Base-by-base conservation (phyloP, 371 early-diverging fungal genomes). In the Mucor piriformis region DNA sequence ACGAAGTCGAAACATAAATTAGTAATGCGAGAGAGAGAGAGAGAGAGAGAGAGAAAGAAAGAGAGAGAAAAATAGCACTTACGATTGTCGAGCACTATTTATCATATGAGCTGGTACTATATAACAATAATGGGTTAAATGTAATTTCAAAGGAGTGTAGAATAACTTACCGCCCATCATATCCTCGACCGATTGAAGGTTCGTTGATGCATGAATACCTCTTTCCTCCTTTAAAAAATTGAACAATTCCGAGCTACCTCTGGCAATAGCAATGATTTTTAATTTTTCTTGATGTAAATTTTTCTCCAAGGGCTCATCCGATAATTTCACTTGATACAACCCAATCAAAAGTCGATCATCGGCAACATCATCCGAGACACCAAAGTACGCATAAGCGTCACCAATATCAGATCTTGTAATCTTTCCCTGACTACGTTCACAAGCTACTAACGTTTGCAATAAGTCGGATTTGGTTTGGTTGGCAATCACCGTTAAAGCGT, bases 341-440 rank as follows among this genome's bases (percentile, higher is more conserved):
- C 76, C 65, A 29, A 72, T 55, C 50, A 73, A 33, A 37, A 64
- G 13, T 42, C 63, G 29, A 66, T 69, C 68, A 63, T 71, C 64
- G 46, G 69, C 53, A 7, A 59, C 46, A 25, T 67, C 54, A 34
- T 68, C 64, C 2, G 68, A 50, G 6, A 82, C 61, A 6, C 76
- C 82, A 66, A 84, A 87, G 52, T 78, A 70, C 15, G 60, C 58
- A 55, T 84, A 86, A 1, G 88, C 88, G 16, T 73, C 70, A 6
- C 67, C 68, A 25, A 86, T 62, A 29, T 84, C 84, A 5, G 66
- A 62, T 3, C 64, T 61, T 3, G 74, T 73, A 21, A 81, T 66
- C 7, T 77, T 64, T 1, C 85, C 85, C 27, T 73, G 65, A 3
- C 81, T 79, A 2, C 70, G 73, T 53, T 81, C 79, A 35, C 69